Percentiles rank a stretch among this genome's conserved stretches.
Conservation (phyloP, 305 asterid species). For the Fraxinus angustifolia region DNA sequence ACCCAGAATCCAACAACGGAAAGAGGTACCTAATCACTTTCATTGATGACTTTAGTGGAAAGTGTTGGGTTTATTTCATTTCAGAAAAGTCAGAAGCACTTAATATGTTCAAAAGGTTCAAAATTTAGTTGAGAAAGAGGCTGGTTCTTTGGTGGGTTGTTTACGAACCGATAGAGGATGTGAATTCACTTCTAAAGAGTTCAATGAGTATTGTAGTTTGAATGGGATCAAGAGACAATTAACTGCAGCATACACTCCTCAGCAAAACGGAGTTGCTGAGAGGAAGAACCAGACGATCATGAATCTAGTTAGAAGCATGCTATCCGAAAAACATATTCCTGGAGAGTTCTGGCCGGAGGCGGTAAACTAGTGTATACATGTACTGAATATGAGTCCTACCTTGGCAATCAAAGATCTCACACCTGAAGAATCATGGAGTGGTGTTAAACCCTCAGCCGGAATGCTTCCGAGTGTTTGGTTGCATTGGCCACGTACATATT, state of each 20-base stretch:
- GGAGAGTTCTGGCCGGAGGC: not conserved
- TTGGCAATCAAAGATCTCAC: not conserved
- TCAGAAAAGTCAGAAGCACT: not conserved
- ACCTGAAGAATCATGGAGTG: not conserved
- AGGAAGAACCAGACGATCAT: not conserved
- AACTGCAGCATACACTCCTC: not conserved
- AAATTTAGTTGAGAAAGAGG: not conserved
- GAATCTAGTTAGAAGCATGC: not conserved
- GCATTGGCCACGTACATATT: not conserved
- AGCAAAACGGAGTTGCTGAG: not conserved
- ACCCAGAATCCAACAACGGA: not conserved
- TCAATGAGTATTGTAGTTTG: not conserved
- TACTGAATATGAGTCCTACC: not conserved
- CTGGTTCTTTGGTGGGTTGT: not conserved
- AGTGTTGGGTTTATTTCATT: not conserved
- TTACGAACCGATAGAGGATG: not conserved
- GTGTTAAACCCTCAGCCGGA: not conserved
- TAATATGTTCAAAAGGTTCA: not conserved
- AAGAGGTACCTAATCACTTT: slow-evolving; percentile 1
- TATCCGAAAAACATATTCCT: not conserved
- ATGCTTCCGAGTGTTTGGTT: not conserved
- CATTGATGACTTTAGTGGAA: not conserved
- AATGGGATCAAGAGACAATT: not conserved
- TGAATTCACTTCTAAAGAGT: not conserved
- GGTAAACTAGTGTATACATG: not conserved